Percentiles rank a stretch among this genome's conserved stretches.
Evolutionary conservation across 164 flowering plant species (phyloP).

Genomic region (Sedum album): DNA sequence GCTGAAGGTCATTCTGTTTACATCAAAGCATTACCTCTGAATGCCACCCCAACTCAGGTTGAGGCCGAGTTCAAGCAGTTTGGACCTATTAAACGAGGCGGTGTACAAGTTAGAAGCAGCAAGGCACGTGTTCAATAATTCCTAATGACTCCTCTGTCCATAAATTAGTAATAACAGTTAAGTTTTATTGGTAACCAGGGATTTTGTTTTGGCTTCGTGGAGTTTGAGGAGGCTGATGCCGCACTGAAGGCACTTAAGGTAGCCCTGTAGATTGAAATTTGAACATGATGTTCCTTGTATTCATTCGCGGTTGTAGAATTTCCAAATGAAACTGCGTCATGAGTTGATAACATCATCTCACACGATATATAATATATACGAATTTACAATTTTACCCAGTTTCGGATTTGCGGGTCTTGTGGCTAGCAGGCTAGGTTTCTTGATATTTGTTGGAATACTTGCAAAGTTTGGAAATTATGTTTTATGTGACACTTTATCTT

Average conservation of each 20-base stretch:
- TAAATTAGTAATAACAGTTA: neutral
- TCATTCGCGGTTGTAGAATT: no score
- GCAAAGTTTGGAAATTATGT: neutral
- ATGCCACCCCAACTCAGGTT: slow-evolving; percentile 24
- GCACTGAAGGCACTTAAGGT: slow-evolving; percentile 39
- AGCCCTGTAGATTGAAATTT: no score
- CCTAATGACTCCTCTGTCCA: neutral
- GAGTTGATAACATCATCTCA: no score
- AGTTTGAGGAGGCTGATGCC: slow-evolving; percentile 59
- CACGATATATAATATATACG: no score
- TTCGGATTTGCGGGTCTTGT: no score
- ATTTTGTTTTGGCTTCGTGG: slow-evolving; percentile 79
- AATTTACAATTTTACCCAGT: no score
- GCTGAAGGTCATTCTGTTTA: slow-evolving; percentile 26
- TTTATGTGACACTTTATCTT: neutral
- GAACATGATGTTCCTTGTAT: no score
- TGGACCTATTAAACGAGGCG: slow-evolving; percentile 31
- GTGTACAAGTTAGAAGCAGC: slow-evolving; percentile 39
- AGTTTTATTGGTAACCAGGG: slow-evolving; percentile 33
- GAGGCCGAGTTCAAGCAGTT: slow-evolving; percentile 24
- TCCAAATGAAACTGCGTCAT: no score
- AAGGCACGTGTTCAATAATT: slow-evolving; percentile 15
- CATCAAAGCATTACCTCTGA: slow-evolving; percentile 30
- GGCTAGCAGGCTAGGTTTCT: no score
- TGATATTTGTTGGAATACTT: no score